Conservation (phyloP, 2,329 filamentous ascomycete genomes). For the Fonsecaea multimorphosa region DNA sequence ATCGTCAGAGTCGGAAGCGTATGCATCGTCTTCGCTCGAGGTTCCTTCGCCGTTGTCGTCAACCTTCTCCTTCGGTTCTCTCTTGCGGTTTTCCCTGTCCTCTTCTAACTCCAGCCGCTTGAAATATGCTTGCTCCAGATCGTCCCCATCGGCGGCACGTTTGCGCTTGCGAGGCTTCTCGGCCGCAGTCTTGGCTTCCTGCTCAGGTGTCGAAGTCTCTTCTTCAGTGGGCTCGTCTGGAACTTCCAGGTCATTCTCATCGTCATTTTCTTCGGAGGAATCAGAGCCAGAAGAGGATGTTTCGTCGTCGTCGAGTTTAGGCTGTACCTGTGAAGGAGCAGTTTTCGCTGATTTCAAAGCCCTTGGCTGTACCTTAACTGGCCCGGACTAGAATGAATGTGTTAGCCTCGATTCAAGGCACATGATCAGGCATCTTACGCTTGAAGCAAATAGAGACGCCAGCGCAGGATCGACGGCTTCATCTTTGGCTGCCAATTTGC, state of each 20-base stretch:
- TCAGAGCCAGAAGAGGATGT: constrained; percentile 34
- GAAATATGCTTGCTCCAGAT: constrained; percentile 38
- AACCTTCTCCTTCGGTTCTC: constrained; percentile 46
- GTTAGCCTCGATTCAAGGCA: constrained; percentile 13
- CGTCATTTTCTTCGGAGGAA: constrained; percentile 15
- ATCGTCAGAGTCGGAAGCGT: constrained; percentile 39
- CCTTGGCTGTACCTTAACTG: constrained; percentile 45
- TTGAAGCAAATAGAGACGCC: constrained; percentile 72
- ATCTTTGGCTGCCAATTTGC: constrained; percentile 24
- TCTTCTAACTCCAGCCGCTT: constrained; percentile 39
- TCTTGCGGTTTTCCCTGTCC: constrained; percentile 41
- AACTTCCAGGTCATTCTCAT: constrained; percentile 50
- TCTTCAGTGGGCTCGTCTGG: constrained; percentile 6
- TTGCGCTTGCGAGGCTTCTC: constrained; percentile 44
- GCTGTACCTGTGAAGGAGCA: constrained; percentile 18
- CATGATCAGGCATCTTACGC: constrained; percentile 61
- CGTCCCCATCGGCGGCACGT: constrained; percentile 40
- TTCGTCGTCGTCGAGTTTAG: constrained; percentile 7
- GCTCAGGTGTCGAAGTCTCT: neutral
- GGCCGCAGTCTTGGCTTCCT: neutral
- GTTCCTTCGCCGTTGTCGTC: constrained; percentile 45
- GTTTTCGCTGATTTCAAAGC: constrained; percentile 42
- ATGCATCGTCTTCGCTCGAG: constrained; percentile 44
- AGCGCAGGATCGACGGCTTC: constrained; percentile 69
- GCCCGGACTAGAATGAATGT: constrained; percentile 41